Evolutionary conservation across 2,329 filamentous ascomycete genomes (phyloP), one percentile per base, ranked within the genome.

Genomic region (Aspergillus sp.): DNA sequence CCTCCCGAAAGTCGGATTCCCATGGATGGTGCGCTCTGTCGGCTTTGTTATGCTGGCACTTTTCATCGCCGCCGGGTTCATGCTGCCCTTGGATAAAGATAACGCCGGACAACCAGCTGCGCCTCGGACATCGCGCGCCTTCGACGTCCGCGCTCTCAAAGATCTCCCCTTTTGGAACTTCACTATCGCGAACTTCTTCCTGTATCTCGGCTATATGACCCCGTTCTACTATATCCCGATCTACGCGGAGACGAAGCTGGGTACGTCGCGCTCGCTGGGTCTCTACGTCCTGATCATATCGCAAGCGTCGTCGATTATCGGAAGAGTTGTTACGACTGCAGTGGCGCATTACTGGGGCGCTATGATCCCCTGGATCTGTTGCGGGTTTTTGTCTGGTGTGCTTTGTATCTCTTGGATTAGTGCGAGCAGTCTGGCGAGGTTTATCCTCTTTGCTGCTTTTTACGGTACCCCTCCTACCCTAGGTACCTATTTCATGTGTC

Each of bases 211-310:
- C 6, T 70, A 81, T 45, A 80, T 81, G 62, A 78, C 80, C 60
- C 79, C 77, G 0, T 81, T 75, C 59, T 80, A 80, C 56, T 72
- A 72, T 52, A 70, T 76, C 27, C 70, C 70, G 4, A 72, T 67
- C 45, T 76, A 69, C 48, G 71, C 68, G 14, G 63, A 74, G 44
- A 62, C 63, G 17, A 63, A 63, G 15, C 63, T 76, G 17, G 62
- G 65, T 12, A 64, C 77, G 23, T 66, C 71, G 2, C 70, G 75
- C 31, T 66, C 68, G 3, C 64, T 74, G 53, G 78, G 82, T 4
- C 77, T 87, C 15, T 84, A 86, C 65, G 70, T 88, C 11, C 73
- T 89, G 12, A 78, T 88, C n/a, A 73, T 88, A 3, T 72, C 87
- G 41, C 88, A 88, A 70, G 84, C 81, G 27, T 74, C 83, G 6